Base-by-base conservation (phyloP, 75 land plant species). In the Cryptomeria japonica region DNA sequence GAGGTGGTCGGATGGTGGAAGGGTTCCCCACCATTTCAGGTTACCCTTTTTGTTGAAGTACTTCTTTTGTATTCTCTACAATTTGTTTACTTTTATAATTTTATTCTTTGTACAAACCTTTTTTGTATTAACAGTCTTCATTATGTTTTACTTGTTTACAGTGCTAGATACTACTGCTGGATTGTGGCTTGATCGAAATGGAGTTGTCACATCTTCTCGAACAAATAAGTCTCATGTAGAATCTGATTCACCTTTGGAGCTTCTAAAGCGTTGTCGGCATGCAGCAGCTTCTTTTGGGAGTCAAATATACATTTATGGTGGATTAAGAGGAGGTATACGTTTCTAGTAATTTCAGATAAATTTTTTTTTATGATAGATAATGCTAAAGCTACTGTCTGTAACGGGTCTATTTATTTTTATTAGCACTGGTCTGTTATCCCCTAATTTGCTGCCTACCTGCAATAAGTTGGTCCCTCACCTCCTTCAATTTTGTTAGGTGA, bases 121-220 rank as follows among this genome's bases (percentile, higher is more conserved):
- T 77, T 39, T 70, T 31, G n/a, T 37, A 86, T 34, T 5, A 86
- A 25, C 12, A 32, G 25, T n/a, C 8, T 36, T 31, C 31, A 3
- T n/a, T 72, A 37, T 56, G 77, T 11, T 68, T 76, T 90, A 41
- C 82, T 28, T 90, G 49, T 82, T 87, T 44, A 58, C 84, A 96
- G 98, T 96, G 79, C 83, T 96, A 90, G 98, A 96, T 80, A 96
- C 98, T 87, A 91, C 94, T 89, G 96, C 97, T 89, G 98, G 97
- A 32, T 90, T 93, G 31, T 96, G 98, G 98, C 84, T 95, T 80
- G 97, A 96, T 87, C 93, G 93, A 87, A 95, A 94, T 88, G 95
- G 96, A 32, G 91, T 96, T 22, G 95, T 96, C 11, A 92, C 98
- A 51, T 93, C 96, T 38, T 86, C 95, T 64, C 92, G 95, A 14